phyloP scores from a whole-genome alignment of 2,329 filamentous ascomycete genomes.

The Trichophyton simii region DNA sequence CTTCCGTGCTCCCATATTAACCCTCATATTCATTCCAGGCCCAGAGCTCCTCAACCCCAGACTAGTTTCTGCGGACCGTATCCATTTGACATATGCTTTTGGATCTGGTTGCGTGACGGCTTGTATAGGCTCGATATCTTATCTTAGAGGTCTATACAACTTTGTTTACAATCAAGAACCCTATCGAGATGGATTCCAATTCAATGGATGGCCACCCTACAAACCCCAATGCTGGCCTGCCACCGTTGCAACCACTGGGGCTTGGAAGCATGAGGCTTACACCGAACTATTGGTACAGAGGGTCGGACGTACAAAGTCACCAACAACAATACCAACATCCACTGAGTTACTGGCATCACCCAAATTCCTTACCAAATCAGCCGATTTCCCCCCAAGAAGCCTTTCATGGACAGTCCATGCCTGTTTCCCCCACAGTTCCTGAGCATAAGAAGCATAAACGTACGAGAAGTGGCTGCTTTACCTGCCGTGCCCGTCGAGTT shows the following conservation, averaged over 20 bases:
- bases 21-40: neutral
- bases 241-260: neutral
- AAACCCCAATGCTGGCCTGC: neutral
- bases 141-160: neutral
- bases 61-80: neutral
- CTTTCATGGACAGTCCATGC: neutral
- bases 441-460: constrained; percentile 85
- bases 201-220: neutral
- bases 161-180: neutral
- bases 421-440: constrained; percentile 13
- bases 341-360: neutral
- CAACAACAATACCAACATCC: neutral
- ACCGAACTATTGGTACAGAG: neutral
- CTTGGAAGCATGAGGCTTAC: neutral
- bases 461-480: constrained; percentile 87
- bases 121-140: neutral
- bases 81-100: neutral
- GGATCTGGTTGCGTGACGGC: neutral
- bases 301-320: neutral
- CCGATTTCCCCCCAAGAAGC: neutral
- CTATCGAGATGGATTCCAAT: neutral
- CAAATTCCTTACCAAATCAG: neutral
- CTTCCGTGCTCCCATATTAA: neutral
- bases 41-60: no score
- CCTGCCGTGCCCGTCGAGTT: constrained; percentile 76